Evolutionary conservation across 2,329 filamentous ascomycete genomes (phyloP), one percentile per base, ranked within the genome.

Genomic region (Talaromyces verruculosus): DNA sequence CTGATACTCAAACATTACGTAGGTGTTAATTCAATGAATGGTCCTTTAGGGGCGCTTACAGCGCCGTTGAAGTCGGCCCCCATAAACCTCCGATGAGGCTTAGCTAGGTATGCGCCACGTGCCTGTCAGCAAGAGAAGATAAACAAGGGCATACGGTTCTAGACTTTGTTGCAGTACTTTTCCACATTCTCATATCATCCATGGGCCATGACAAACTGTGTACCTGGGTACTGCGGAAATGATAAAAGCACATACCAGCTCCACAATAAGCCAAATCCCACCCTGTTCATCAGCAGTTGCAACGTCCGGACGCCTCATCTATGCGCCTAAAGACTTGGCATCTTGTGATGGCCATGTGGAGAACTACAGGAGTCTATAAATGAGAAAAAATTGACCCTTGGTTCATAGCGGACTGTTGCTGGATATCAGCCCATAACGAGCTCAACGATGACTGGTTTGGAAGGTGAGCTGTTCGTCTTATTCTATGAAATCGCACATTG

Each of bases 221-320:
- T 30, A 30, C 13, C 25, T 51, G 15, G 25, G n/a, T 33, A 15
- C 7, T n/a, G 25, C 28, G 17, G 7, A 33, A 59, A 37, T 15
- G 2, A 39, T 28, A 39, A 7, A 37, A 59, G 19, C 55, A 28
- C 35, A 30, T 41, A 59, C 13, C 5, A 25, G 35, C 35, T 59
- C 55, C n/a, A 35, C 35, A 41, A 43, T 30, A 59, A 43, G 55
- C 55, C 35, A 22, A 41, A 59, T 59, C 5, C 37, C 35, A 59
- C 55, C 11, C 49, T 33, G 49, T 53, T 33, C 25, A 53, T 53
- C 35, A 59, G 55, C 19, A 41, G 13, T 10, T 59, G 55, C 35
- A 59, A 59, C 55, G 35, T 59, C 5, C 55, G 55, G 17, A 59
- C 55, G 55, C 55, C 55, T 41, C 55, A 43, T 58, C 15, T 2